Conservation (phyloP, 1,284 basidiomycete species). For the Volvariella volvacea region DNA sequence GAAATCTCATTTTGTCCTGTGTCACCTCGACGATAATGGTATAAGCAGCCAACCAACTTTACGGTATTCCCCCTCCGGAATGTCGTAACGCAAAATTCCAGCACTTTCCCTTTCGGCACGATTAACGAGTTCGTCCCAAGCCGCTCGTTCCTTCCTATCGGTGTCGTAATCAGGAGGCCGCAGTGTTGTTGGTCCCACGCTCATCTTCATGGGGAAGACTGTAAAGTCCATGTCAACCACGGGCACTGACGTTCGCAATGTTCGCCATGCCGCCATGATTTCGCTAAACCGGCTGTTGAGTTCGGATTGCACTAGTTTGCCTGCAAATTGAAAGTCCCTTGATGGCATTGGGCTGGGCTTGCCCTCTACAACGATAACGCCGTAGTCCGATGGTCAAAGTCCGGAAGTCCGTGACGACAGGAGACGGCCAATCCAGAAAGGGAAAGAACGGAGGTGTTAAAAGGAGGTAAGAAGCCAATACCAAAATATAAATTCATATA, state of each 20-base stretch:
- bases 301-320: background rate
- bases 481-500: too few relatives aligned
- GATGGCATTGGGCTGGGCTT: background rate
- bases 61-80: background rate
- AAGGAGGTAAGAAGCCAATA: too few relatives aligned
- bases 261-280: background rate
- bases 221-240: conserved; percentile 1
- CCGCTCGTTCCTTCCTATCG: background rate
- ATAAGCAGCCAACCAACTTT: background rate
- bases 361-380: background rate
- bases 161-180: background rate
- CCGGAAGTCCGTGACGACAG: too few relatives aligned
- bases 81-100: background rate
- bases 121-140: background rate
- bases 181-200: background rate
- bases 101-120: background rate
- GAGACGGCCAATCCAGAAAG: too few relatives aligned
- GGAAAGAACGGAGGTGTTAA: too few relatives aligned
- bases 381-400: too few relatives aligned
- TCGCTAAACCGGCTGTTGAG: background rate
- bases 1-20: background rate
- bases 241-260: background rate
- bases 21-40: background rate
- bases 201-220: background rate
- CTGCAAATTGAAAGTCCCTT: background rate